phyloP scores from a whole-genome alignment of 257 asterid species.

The Nicotiana knightiana region DNA sequence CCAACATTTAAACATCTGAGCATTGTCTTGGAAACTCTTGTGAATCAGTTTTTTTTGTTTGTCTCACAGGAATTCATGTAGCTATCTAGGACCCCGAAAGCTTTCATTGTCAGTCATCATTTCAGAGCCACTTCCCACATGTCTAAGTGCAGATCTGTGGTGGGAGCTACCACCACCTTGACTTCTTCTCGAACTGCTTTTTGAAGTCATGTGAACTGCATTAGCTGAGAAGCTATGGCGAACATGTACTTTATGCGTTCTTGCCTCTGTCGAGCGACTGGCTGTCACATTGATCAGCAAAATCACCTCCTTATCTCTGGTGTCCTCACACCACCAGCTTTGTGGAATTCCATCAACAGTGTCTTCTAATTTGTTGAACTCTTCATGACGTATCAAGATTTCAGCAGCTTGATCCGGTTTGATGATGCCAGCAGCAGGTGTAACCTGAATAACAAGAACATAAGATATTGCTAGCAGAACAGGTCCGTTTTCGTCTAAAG shows the following conservation, averaged over 20 bases:
- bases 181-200: slow-evolving; percentile 7
- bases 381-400: slow-evolving; percentile 59
- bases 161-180: slow-evolving; percentile 10
- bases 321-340: slow-evolving; percentile 87
- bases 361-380: slow-evolving; percentile 56
- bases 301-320: slow-evolving; percentile 66
- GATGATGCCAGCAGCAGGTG: slow-evolving; percentile 64
- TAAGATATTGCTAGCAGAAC: neutral
- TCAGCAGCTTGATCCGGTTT: slow-evolving; percentile 59
- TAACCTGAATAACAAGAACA: slow-evolving; percentile 39
- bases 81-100: slow-evolving; percentile 7
- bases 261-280: slow-evolving; percentile 43
- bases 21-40: neutral
- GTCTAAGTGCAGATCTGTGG: slow-evolving; percentile 2
- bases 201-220: slow-evolving; percentile 1
- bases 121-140: slow-evolving; percentile 7
- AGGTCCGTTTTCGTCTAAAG: neutral
- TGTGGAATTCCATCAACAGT: slow-evolving; percentile 72
- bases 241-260: slow-evolving; percentile 34
- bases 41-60: neutral
- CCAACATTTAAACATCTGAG: neutral
- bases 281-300: slow-evolving; percentile 56
- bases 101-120: neutral
- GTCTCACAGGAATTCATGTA: neutral
- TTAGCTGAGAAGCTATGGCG: slow-evolving; percentile 7